Evolutionary conservation across 768 basidiomycete species (phyloP), one percentile per base, ranked within the genome.

Genomic region (Suillus subaureus): DNA sequence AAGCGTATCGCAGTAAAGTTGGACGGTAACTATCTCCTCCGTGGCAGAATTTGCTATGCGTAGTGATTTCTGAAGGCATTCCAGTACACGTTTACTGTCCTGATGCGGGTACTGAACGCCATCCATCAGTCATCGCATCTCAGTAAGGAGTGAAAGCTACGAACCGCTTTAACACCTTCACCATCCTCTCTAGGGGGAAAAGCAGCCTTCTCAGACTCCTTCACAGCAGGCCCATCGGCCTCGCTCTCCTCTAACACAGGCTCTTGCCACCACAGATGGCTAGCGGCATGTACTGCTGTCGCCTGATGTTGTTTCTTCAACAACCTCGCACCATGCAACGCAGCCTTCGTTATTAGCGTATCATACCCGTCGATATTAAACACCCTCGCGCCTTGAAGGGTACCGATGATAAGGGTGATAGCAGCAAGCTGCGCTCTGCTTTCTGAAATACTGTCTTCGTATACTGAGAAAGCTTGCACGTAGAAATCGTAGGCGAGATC

Each of bases 241-340:
- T 84, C 85, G 61, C 72, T 76, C 31, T 75, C 80, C 16, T 83
- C 87, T 28, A 77, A 74, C 0, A 77, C 74, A 63, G 78, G 68
- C 67, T 91, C 91, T 75, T 99, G 97, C 96, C 96, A 99, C 97
- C 97, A 99, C 70, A 99, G 79, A 79, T 99, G 97, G 75, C 96
- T 97, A 9, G 97, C 97, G 37, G 95, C 83, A 58, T 92, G 89
- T 26, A 99, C 97, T 6, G 97, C 97, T 11, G 90, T 93, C 15
- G 96, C 92, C 78, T 99, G 97, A 77, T 98, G 97, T 15, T 94
- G 94, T 84, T 99, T 99, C 85, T 99, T 99, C 77, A 99, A 77
- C 68, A 99, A 79, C 79, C 97, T 97, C 37, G 96, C 93, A 6
- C 94, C 96, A 76, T 99, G 97, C 69, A 99, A 79, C 7, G 97